Evolutionary conservation across 2,329 filamentous ascomycete species (phyloP).

Genomic region (Claviceps fusiformis): DNA sequence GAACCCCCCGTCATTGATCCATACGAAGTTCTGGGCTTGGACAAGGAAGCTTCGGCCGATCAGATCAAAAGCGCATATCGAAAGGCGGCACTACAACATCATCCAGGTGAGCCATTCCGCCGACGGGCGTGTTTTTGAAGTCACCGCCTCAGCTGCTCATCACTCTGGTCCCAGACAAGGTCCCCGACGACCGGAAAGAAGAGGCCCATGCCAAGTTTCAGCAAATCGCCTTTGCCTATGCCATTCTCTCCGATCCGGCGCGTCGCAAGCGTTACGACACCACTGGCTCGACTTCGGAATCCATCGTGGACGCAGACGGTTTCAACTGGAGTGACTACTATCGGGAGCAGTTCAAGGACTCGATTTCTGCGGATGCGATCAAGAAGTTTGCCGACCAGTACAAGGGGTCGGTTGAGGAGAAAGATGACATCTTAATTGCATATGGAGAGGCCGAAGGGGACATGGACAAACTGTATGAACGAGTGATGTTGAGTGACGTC

Average conservation of each 20-base stretch:
- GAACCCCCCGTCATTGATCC: constrained; percentile 56
- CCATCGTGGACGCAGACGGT: constrained; percentile 59
- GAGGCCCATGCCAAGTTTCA: constrained; percentile 74
- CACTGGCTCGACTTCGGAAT: constrained; percentile 80
- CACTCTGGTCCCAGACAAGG: constrained; percentile 51
- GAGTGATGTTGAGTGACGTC: constrained; percentile 76
- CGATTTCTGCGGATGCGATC: constrained; percentile 63
- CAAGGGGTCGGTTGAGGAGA: constrained; percentile 77
- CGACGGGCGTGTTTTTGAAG: background rate
- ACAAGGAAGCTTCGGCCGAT: constrained; percentile 56
- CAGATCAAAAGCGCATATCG: constrained; percentile 86
- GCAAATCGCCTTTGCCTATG: constrained; percentile 84
- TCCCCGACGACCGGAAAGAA: constrained; percentile 49
- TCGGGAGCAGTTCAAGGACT: constrained; percentile 64
- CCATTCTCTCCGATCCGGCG: constrained; percentile 70
- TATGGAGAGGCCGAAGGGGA: constrained; percentile 63
- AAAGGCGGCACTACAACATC: constrained; percentile 75
- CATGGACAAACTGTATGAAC: constrained; percentile 65
- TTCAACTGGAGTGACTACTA: constrained; percentile 93
- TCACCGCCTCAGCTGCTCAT: background rate
- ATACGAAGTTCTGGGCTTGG: constrained; percentile 65
- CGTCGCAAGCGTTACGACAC: constrained; percentile 78
- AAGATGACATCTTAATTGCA: constrained; percentile 58
- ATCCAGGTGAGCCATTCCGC: constrained; percentile 49
- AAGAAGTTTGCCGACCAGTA: constrained; percentile 64